A percentile compares a stretch with the other conserved stretches of the same genome.
phyloP scores from a whole-genome alignment of 2,329 filamentous ascomycete species.

The Aureobasidium mangrovei region DNA sequence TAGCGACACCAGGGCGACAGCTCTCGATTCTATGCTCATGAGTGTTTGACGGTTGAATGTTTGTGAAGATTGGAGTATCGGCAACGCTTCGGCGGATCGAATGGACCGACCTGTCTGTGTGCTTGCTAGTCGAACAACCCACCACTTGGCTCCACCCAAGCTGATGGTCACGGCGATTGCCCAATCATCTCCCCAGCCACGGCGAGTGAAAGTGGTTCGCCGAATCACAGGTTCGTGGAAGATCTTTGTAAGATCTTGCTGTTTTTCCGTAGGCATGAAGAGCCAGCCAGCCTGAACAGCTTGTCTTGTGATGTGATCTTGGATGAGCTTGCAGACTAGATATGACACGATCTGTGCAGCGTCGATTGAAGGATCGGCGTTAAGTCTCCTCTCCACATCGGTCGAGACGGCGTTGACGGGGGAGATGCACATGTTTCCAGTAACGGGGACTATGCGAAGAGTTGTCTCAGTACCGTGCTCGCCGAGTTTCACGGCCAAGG shows the following conservation, averaged over 20 bases:
- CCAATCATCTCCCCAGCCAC: slow-evolving; percentile 66
- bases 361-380: slow-evolving; percentile 51
- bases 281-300: slow-evolving; percentile 59
- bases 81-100: slow-evolving; percentile 16
- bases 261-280: slow-evolving; percentile 34
- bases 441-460: slow-evolving; percentile 65
- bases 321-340: slow-evolving; percentile 52
- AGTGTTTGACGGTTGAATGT: slow-evolving; percentile 19
- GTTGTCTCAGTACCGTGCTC: slow-evolving; percentile 47
- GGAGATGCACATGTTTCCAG: slow-evolving; percentile 64
- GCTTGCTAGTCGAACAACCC: slow-evolving; percentile 57
- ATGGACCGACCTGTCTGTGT: slow-evolving; percentile 17
- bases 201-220: slow-evolving; percentile 59
- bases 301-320: slow-evolving; percentile 52
- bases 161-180: slow-evolving; percentile 62
- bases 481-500: slow-evolving; percentile 61
- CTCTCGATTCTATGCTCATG: slow-evolving; percentile 30
- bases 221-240: slow-evolving; percentile 57
- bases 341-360: slow-evolving; percentile 50
- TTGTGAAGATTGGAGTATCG: background rate
- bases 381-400: slow-evolving; percentile 56
- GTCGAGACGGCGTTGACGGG: slow-evolving; percentile 39
- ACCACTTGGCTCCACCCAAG: slow-evolving; percentile 69
- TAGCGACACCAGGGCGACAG: slow-evolving; percentile 28
- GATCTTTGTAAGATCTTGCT: slow-evolving; percentile 50